Conservation (phyloP, 768 basidiomycete genomes). For the Pilatotrama ljubarskyi region DNA sequence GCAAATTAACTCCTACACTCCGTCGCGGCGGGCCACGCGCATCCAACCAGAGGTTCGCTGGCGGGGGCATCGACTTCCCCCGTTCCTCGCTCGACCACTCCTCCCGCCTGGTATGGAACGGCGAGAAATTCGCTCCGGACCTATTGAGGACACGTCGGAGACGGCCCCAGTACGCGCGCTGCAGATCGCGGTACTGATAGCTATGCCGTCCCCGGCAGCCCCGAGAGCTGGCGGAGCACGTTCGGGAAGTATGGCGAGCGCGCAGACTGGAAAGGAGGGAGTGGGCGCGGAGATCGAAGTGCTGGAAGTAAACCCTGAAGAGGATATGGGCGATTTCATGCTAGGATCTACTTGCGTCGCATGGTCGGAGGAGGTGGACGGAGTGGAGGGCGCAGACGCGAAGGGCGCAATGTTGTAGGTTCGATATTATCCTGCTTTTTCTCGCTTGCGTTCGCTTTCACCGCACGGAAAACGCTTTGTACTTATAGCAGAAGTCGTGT, state of each 20-base stretch:
- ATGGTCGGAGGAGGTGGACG: constrained; percentile 13
- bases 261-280: not conserved
- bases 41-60: constrained; percentile 10
- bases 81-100: not conserved
- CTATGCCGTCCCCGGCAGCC: constrained; percentile 26
- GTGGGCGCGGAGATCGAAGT: not conserved
- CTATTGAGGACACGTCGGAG: not conserved
- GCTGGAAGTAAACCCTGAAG: constrained; percentile 1
- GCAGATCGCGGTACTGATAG: constrained; percentile 27
- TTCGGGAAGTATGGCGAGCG: not conserved
- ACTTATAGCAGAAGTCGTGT: not conserved
- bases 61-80: constrained; percentile 12
- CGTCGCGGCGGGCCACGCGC: not conserved
- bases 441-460: not conserved
- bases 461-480: not conserved
- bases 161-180: constrained; percentile 13
- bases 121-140: not conserved
- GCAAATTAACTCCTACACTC: not conserved
- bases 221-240: not conserved
- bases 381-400: not conserved
- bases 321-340: constrained; percentile 13
- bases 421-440: not conserved
- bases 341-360: constrained; percentile 15
- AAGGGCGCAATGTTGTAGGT: not conserved
- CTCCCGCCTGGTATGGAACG: not conserved